Percentiles rank a stretch among this genome's conserved stretches.
These are phyloP conservation scores for Ambrosia artemisiifolia DNA, from an alignment of 129 eudicot species.

Conservation along the genomic window DNA sequence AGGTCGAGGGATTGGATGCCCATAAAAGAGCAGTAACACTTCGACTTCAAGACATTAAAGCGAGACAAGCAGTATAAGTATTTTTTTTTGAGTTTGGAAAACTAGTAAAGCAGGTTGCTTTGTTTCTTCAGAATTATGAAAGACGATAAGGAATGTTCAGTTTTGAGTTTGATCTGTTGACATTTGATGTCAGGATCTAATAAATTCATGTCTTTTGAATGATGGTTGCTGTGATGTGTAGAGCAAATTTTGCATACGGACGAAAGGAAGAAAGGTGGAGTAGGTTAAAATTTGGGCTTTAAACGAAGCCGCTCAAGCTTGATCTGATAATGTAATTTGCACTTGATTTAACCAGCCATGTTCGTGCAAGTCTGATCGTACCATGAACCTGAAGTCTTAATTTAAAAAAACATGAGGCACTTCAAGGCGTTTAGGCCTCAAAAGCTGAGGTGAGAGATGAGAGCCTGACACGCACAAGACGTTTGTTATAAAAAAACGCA, in stretches of 20 bases:
- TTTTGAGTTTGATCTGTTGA: slow-evolving; percentile 7
- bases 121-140: slow-evolving; percentile 15
- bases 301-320: neutral
- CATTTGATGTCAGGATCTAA: neutral
- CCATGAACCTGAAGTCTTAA: neutral
- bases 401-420: no score
- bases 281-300: no score
- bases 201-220: neutral
- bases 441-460: no score
- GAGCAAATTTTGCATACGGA: no score
- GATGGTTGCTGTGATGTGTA: no score
- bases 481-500: no score
- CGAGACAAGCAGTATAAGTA: slow-evolving; percentile 32
- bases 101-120: slow-evolving; percentile 15
- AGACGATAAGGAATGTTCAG: neutral
- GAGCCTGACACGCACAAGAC: no score
- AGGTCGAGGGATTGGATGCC: slow-evolving; percentile 93
- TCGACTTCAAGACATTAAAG: slow-evolving; percentile 81
- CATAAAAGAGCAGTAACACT: slow-evolving; percentile 96
- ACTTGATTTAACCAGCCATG: neutral
- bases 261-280: no score
- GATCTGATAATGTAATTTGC: neutral
- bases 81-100: neutral
- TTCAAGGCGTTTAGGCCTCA: no score
- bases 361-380: neutral